Conservation (phyloP, 495 filamentous ascomycete genomes). For the Geoglossum glabrum region DNA sequence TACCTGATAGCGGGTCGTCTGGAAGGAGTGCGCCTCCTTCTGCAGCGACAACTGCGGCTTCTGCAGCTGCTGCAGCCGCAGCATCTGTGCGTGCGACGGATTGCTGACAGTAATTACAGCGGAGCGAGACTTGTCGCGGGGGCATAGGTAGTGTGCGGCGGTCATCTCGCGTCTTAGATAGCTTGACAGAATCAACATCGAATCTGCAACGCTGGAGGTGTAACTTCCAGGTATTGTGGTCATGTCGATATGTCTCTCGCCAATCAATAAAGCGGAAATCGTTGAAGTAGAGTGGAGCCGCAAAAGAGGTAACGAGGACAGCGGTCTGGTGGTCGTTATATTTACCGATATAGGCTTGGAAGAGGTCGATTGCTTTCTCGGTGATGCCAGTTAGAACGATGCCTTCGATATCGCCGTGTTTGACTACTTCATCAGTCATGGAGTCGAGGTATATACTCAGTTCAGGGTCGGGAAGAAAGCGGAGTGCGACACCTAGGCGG, state of each 20-base stretch:
- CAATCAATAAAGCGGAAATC: constrained; percentile 58
- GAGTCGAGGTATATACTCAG: constrained; percentile 50
- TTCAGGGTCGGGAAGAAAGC: constrained; percentile 60
- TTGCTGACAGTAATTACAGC: constrained; percentile 64
- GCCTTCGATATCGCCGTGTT: constrained; percentile 68
- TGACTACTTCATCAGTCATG: constrained; percentile 40
- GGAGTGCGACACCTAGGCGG: constrained; percentile 67
- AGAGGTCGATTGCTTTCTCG: constrained; percentile 56
- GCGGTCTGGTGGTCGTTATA: constrained; percentile 82
- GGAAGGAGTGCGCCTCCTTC: background rate
- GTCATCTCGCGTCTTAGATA: constrained; percentile 29
- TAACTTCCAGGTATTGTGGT: constrained; percentile 57
- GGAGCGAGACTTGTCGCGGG: constrained; percentile 56
- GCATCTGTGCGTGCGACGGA: constrained; percentile 18
- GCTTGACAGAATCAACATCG: constrained; percentile 30
- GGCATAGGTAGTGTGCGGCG: constrained; percentile 39
- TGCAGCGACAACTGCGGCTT: background rate
- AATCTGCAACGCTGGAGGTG: constrained; percentile 43
- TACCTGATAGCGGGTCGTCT: background rate
- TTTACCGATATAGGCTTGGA: constrained; percentile 72
- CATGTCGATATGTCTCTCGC: constrained; percentile 60
- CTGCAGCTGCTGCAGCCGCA: constrained; percentile 2
- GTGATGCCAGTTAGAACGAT: constrained; percentile 73
- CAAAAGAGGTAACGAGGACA: constrained; percentile 61
- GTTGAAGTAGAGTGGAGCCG: constrained; percentile 61